A percentile compares a stretch with the other conserved stretches of the same genome.
Conservation (phyloP, 331 rosid species). For the Quercus phellos region DNA sequence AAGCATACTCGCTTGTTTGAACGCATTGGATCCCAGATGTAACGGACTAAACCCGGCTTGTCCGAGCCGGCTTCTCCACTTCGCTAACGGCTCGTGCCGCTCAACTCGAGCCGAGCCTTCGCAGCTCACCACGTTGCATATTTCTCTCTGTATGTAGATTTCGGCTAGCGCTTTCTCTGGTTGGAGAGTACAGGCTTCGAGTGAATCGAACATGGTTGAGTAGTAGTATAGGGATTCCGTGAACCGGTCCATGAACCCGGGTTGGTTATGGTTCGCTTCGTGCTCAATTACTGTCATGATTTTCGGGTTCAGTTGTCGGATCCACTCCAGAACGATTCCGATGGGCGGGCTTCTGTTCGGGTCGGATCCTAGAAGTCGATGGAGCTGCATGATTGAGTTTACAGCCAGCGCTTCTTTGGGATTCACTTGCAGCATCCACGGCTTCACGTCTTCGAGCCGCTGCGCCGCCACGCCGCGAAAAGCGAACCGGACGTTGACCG, state of each 20-base stretch:
- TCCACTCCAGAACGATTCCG: constrained; percentile 57
- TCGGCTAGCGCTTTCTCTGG: constrained; percentile 69
- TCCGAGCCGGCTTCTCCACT: constrained; percentile 54
- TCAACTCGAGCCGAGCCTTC: constrained; percentile 69
- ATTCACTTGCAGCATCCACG: constrained; percentile 82
- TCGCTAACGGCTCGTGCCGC: constrained; percentile 64
- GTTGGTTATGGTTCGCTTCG: constrained; percentile 72
- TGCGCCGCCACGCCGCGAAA: constrained; percentile 88
- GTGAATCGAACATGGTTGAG: constrained; percentile 82
- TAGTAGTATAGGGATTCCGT: constrained; percentile 77
- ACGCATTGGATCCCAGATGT: constrained; percentile 72
- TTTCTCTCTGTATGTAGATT: constrained; percentile 62
- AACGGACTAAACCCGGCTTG: constrained; percentile 55
- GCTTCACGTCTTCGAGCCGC: constrained; percentile 79
- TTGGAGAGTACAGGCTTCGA: constrained; percentile 62
- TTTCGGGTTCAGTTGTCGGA: constrained; percentile 67
- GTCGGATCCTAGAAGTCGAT: constrained; percentile 58
- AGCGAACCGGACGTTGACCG: constrained; percentile 75
- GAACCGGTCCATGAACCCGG: constrained; percentile 78
- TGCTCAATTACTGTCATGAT: constrained; percentile 81
- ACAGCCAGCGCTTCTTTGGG: constrained; percentile 78
- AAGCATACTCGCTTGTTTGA: constrained; percentile 75
- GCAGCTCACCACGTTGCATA: constrained; percentile 70
- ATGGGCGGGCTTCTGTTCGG: constrained; percentile 21
- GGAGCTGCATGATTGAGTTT: constrained; percentile 83